phyloP scores from a whole-genome alignment of 176 grass and related monocot species.

The Eremochloa ophiuroides region DNA sequence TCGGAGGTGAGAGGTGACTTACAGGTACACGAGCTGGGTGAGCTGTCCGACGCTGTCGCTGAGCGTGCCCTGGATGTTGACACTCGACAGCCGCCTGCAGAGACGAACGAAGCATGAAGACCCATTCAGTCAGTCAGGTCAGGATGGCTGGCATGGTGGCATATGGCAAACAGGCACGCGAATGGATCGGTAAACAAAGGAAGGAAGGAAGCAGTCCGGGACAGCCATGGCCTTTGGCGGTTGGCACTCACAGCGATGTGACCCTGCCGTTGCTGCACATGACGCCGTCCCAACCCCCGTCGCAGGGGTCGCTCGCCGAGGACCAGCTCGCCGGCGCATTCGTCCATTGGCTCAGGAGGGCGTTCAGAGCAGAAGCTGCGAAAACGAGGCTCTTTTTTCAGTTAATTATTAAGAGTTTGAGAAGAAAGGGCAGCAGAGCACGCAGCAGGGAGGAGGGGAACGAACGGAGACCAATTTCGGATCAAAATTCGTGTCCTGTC shows the following conservation, averaged over 20 bases:
- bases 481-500: neutral
- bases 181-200: neutral
- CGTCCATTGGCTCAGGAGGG: conserved; percentile 19
- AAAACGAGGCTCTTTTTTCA: neutral
- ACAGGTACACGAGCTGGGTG: conserved; percentile 35
- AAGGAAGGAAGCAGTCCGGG: neutral
- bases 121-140: neutral
- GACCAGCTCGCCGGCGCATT: conserved; percentile 40
- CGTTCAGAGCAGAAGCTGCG: conserved; percentile 18
- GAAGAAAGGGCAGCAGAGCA: neutral
- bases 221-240: neutral
- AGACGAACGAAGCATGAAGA: neutral
- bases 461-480: neutral
- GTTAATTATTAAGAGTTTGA: neutral
- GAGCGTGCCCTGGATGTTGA: conserved; percentile 44
- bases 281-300: conserved; percentile 38
- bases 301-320: conserved; percentile 38
- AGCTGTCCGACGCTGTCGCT: conserved; percentile 39
- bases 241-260: conserved; percentile 31
- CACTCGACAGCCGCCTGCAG: conserved; percentile 30
- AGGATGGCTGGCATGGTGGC: no score
- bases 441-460: no score
- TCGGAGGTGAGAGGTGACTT: neutral
- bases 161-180: no score
- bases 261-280: conserved; percentile 35